These are phyloP conservation scores for Arachis stenosperma DNA, from an alignment of 306 rosid genomes.

Conservation along the genomic window DNA sequence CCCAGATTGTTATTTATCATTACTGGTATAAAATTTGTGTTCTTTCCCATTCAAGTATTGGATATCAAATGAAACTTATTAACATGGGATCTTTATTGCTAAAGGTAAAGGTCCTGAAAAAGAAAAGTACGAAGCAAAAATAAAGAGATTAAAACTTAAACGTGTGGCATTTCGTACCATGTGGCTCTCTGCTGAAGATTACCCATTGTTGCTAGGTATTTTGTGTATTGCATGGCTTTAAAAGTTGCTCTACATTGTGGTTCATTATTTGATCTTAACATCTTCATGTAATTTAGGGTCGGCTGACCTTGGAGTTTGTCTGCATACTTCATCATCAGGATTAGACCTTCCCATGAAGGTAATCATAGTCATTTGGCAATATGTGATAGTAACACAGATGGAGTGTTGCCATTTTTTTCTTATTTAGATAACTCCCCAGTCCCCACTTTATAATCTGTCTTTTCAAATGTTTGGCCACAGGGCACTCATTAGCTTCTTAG, in stretches of 20 bases:
- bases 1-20: slow-evolving; percentile 89
- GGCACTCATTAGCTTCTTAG: slow-evolving; percentile 2
- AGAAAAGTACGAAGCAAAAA: slow-evolving; percentile 78
- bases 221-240: slow-evolving; percentile 33
- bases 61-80: slow-evolving; percentile 29
- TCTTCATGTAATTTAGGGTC: slow-evolving; percentile 68
- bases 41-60: slow-evolving; percentile 4
- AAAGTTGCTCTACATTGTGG: slow-evolving; percentile 2
- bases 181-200: slow-evolving; percentile 97
- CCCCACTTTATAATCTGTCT: neutral
- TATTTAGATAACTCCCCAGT: slow-evolving; percentile 9
- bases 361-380: slow-evolving; percentile 23
- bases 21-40: slow-evolving; percentile 61
- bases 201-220: slow-evolving; percentile 84
- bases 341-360: slow-evolving; percentile 99
- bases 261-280: slow-evolving; percentile 22
- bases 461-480: slow-evolving; percentile 1
- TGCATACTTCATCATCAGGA: slow-evolving; percentile 97
- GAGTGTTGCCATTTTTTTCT: neutral
- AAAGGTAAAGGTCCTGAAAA: slow-evolving; percentile 96
- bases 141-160: slow-evolving; percentile 75
- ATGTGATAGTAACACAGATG: neutral
- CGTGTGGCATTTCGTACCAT: slow-evolving; percentile 96
- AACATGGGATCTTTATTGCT: slow-evolving; percentile 32
- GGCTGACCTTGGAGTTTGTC: slow-evolving; percentile 90